phyloP scores from a whole-genome alignment of 148 eudicot species.

The Agrostemma githago region DNA sequence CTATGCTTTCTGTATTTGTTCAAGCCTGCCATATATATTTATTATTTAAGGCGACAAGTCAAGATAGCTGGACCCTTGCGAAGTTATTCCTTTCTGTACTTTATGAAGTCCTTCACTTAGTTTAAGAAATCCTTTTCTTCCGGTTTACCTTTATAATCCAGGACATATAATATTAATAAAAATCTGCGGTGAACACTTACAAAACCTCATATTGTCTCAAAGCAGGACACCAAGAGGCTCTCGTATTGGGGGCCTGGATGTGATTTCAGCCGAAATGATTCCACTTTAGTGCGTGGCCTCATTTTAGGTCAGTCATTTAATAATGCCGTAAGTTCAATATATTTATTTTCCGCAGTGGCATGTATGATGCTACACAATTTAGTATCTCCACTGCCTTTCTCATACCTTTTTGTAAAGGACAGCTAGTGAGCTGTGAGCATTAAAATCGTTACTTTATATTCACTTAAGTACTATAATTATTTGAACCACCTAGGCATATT shows the following conservation, averaged over 20 bases:
- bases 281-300: constrained; percentile 95
- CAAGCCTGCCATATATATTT: constrained; percentile 17
- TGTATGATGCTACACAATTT: constrained; percentile 47
- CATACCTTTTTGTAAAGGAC: constrained; percentile 26
- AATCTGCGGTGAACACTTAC: constrained; percentile 59
- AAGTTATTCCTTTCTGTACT: constrained; percentile 24
- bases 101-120: constrained; percentile 38
- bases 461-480: constrained; percentile 16
- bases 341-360: constrained; percentile 51
- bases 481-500: background rate
- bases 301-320: constrained; percentile 83
- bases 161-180: constrained; percentile 43
- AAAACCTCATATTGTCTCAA: constrained; percentile 74
- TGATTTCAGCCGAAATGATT: constrained; percentile 95
- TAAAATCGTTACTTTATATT: constrained; percentile 19
- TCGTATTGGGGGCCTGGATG: constrained; percentile 97
- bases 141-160: constrained; percentile 56
- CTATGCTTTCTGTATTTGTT: constrained; percentile 29
- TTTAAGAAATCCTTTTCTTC: constrained; percentile 54
- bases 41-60: constrained; percentile 28
- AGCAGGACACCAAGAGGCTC: constrained; percentile 98
- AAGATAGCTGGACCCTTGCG: constrained; percentile 26
- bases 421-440: constrained; percentile 21
- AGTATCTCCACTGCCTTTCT: constrained; percentile 36
- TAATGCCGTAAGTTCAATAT: constrained; percentile 44